phyloP scores from a whole-genome alignment of 495 filamentous ascomycete species.

The Ascobolus immersus region DNA sequence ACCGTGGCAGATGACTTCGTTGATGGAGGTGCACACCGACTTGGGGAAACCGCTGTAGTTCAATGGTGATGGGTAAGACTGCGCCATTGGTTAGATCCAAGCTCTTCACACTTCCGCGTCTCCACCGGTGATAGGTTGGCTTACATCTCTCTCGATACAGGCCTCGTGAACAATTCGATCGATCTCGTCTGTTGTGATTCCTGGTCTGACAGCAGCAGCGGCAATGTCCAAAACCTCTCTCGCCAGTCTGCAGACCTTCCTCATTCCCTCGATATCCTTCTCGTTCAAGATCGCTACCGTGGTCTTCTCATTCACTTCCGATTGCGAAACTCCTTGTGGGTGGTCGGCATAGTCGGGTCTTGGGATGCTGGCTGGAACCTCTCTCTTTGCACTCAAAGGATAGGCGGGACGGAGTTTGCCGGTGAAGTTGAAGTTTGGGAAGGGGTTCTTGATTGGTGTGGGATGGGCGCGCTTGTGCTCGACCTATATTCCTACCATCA shows the following conservation, averaged over 20 bases:
- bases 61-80: slow-evolving; percentile 89
- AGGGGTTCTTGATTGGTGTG: slow-evolving; percentile 70
- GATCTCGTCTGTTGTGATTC: slow-evolving; percentile 86
- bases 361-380: slow-evolving; percentile 54
- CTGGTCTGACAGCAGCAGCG: slow-evolving; percentile 52
- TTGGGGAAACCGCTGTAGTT: slow-evolving; percentile 97
- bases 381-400: slow-evolving; percentile 48
- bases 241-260: slow-evolving; percentile 69
- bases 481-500: slow-evolving; percentile 22
- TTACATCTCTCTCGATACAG: slow-evolving; percentile 72
- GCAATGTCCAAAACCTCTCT: slow-evolving; percentile 87
- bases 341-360: slow-evolving; percentile 54
- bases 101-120: neutral
- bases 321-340: too few relatives aligned
- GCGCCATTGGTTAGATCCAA: neutral
- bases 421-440: slow-evolving; percentile 59
- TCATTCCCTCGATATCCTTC: slow-evolving; percentile 63
- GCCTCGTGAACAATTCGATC: slow-evolving; percentile 92
- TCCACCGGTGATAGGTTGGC: slow-evolving; percentile 9
- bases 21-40: slow-evolving; percentile 83
- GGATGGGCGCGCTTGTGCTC: slow-evolving; percentile 79
- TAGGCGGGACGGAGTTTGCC: slow-evolving; percentile 68
- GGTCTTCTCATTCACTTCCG: slow-evolving; percentile 36
- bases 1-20: slow-evolving; percentile 91
- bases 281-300: slow-evolving; percentile 64